These are phyloP conservation scores for Trichophyton schoenleinii DNA, from an alignment of 2,329 filamentous ascomycete genomes.

Conservation along the genomic window DNA sequence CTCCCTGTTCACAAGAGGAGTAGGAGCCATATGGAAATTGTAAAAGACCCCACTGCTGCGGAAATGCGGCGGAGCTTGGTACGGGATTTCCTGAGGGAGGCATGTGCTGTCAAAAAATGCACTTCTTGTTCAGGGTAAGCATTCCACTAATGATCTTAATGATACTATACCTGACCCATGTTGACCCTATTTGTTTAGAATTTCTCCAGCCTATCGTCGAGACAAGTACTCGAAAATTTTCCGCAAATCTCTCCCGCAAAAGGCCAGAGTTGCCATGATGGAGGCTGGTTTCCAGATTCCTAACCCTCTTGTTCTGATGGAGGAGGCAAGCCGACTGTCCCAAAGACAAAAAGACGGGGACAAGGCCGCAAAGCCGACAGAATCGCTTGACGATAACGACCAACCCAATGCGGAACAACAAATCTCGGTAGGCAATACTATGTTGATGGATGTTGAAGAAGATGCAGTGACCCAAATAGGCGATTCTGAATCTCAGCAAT, in stretches of 20 bases:
- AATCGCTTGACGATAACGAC: slow-evolving; percentile 43
- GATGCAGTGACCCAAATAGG: slow-evolving; percentile 25
- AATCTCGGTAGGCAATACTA: slow-evolving; percentile 41
- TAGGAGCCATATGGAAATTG: slow-evolving; percentile 34
- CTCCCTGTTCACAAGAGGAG: slow-evolving; percentile 39
- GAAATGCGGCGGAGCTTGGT: slow-evolving; percentile 65
- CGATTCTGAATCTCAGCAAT: slow-evolving; percentile 49
- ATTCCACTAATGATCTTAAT: background rate
- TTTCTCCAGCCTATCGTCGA: slow-evolving; percentile 75
- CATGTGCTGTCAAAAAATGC: slow-evolving; percentile 60
- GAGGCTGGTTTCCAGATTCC: slow-evolving; percentile 53
- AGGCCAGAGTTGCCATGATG: slow-evolving; percentile 66
- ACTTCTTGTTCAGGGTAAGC: slow-evolving; percentile 46
- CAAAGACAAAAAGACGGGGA: slow-evolving; percentile 21
- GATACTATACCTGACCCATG: background rate
- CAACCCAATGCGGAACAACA: slow-evolving; percentile 47
- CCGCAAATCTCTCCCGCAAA: slow-evolving; percentile 61
- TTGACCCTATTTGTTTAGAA: slow-evolving; percentile 34
- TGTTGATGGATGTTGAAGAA: slow-evolving; percentile 21
- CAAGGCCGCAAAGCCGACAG: slow-evolving; percentile 9
- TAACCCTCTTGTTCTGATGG: slow-evolving; percentile 55
- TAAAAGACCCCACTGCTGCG: slow-evolving; percentile 72
- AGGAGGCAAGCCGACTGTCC: slow-evolving; percentile 32
- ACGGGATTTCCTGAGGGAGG: slow-evolving; percentile 66
- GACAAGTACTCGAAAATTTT: slow-evolving; percentile 91